Evolutionary conservation across 2,329 filamentous ascomycete genomes (phyloP), one percentile per base, ranked within the genome.

Genomic region (Neofusicoccum umdonicola): DNA sequence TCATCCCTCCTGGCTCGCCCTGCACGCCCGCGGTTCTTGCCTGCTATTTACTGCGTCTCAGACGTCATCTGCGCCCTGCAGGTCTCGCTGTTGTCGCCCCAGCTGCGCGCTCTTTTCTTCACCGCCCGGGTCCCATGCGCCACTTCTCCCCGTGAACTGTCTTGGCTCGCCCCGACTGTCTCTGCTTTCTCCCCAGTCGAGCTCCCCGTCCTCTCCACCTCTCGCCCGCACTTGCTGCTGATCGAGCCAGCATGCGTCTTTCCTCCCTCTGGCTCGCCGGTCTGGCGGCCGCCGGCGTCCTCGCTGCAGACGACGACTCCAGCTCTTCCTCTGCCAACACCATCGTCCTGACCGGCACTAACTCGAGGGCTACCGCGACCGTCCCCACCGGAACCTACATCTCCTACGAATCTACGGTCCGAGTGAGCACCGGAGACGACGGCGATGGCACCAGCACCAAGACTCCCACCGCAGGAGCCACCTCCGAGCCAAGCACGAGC

Each of bases 331-430:
- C 41, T 4, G 51, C 51, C 47, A 57, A 15, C 35, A 45, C 50
- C 4, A 27, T 65, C 11, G 35, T 52, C 15, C 27, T 52, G 39
- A 61, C 63, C 47, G 50, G 47, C 37, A 65, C 63, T 9, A 60
- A 65, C 45, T 34, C 54, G 13, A 52, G 8, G 17, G 45, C 47
- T 37, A 22, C 37, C 39, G 54, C 47, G 12, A 60, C 17, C 15
- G 56, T 60, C 22, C 63, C 63, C 35, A 65, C 63, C 15, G 63
- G 63, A 45, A 45, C 19, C 47, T 65, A 65, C 63, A 65, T 65
- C 17, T 60, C 63, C 13, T 65, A 65, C 39, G 9, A 35, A 3
- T 51, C 54, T 15, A 65, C 63, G 7, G 45, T 65, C 47, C 47
- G 27, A 12, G 54, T 65, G 35, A 44, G 35, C 54, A 65, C 45